Evolutionary conservation across 345 rosid genomes (phyloP), one percentile per base, ranked within the genome.

Genomic region (Nephelium lappaceum): DNA sequence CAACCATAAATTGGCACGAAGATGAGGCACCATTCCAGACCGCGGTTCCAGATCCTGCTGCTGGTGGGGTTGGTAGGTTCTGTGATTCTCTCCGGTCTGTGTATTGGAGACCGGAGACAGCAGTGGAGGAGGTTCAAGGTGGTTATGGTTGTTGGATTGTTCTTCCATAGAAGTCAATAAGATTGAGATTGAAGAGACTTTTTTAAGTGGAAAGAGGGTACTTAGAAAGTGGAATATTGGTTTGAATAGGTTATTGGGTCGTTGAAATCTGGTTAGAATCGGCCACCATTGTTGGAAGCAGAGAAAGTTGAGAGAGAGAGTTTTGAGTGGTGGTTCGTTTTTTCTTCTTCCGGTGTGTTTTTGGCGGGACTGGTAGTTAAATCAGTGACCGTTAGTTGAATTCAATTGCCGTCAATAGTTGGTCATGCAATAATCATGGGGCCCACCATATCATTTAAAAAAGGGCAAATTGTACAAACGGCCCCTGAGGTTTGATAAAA

Each of bases 1-100:
- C 21, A 81, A 69, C 24, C 83, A 57, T 24, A 83, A n/a, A 18
- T 84, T 84, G 12, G 79, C 31, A 18, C 78, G 84, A 79, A 81
- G 51, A 45, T 45, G 83, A 55, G 83, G 57, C 19, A 63, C 23
- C 45, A 45, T 14, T 42, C 86, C 73, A 69, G 75, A 31, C 62
- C 12, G 78, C 24, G 39, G 81, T 49, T 0, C 78, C 64, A 3
- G 82, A 64, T 27, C 61, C 42, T 38, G 65, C 6, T 51, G 70
- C 16, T 73, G 76, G 55, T 45, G 31, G 43, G n/a, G n/a, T n/a
- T n/a, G n/a, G n/a, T n/a, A n/a, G n/a, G 39, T 70, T 60, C 62
- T 81, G 18, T 77, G 69, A 36, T 71, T 69, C n/a, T 65, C 58
- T 24, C 74, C 42, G 18, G 72, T 72, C 60, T 21, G 78, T 24